phyloP scores from a whole-genome alignment of 2,329 filamentous ascomycete species.

The Alternaria alternata region DNA sequence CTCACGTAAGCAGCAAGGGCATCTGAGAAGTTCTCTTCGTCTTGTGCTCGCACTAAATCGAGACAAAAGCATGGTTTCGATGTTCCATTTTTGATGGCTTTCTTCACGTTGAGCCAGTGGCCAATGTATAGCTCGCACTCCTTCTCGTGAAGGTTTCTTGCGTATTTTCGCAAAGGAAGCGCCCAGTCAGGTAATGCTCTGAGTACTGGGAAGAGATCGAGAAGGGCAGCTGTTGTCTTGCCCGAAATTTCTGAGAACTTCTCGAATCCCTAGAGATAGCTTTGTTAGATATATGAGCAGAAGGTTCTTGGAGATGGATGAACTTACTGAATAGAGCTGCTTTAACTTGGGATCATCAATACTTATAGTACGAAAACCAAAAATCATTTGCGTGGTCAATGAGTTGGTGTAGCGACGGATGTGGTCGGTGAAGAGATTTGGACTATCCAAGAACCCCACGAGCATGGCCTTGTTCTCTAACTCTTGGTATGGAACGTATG shows the following conservation, averaged over 20 bases:
- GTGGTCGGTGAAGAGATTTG: constrained; percentile 54
- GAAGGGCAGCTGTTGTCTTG: constrained; percentile 53
- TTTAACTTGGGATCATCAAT: constrained; percentile 26
- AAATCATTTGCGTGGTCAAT: constrained; percentile 60
- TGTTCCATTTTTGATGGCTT: constrained; percentile 20
- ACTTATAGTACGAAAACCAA: constrained; percentile 50
- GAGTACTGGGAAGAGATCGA: constrained; percentile 59
- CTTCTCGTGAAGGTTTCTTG: constrained; percentile 53
- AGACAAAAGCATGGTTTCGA: constrained; percentile 35
- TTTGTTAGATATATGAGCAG: constrained; percentile 36
- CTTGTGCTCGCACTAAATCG: constrained; percentile 31
- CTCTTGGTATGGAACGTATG: constrained; percentile 61
- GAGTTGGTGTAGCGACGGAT: constrained; percentile 60
- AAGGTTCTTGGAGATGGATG: accelerated
- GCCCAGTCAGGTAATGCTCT: constrained; percentile 46
- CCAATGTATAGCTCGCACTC: constrained; percentile 50
- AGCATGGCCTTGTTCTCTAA: constrained; percentile 66
- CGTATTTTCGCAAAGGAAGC: constrained; percentile 50
- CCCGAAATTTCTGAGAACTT: constrained; percentile 56
- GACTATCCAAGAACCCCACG: constrained; percentile 56
- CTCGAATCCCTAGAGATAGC: constrained; percentile 47
- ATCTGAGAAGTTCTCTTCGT: constrained; percentile 32
- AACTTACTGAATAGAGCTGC: constrained; percentile 23
- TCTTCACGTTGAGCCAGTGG: constrained; percentile 36
- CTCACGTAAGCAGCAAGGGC: constrained; percentile 31